Evolutionary conservation across 371 early-diverging fungal species (phyloP), one percentile per base, ranked within the genome.

Genomic region (Mortierella polycephala): DNA sequence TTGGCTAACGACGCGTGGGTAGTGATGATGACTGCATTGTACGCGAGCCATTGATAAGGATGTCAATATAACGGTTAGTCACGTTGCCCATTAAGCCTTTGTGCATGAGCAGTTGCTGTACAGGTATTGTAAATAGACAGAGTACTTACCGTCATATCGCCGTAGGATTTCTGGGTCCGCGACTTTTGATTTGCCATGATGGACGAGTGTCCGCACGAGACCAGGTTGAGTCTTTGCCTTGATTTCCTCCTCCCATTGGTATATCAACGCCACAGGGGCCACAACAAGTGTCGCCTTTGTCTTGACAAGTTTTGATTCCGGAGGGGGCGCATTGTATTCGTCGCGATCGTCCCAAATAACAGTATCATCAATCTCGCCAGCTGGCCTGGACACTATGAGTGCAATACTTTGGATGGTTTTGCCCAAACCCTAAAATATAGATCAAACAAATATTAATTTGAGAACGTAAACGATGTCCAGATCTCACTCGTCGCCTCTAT

Each of bases 331-430:
- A 57, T 62, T 37, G 37, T 59, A 65, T 3, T 10, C 7, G 11
- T 46, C 37, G 30, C 54, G 44, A 30, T 60, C 50, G 55, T 79
- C 79, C 79, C 73, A 72, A 40, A 66, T 62, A 6, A 69, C 60
- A 13, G 54, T 50, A 11, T 74, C 71, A n/a, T 68, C 71, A 23
- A 75, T 75, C 56, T 81, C 73, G 0, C 55, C 46, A 54, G 82
- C 76, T 0, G 83, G 86, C 5, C 85, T 84, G 7, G 84, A 85
- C 9, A 91, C 80, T 10, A 96, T 85, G 23, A 94, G 83, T 5
- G 91, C 89, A 50, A 98, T 93, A 0, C 93, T 89, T 72, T 96
- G 93, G 23, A 96, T 82, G 0, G 98, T 96, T 82, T 98, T 96
- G 30, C 97, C 97, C 52, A 98, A 81, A 0, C 97, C 97, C 95